Percentiles rank a stretch among this genome's conserved stretches.
These are phyloP conservation scores for Adansonia rubrostipa DNA, from an alignment of 441 rosid genomes.

Conservation along the genomic window DNA sequence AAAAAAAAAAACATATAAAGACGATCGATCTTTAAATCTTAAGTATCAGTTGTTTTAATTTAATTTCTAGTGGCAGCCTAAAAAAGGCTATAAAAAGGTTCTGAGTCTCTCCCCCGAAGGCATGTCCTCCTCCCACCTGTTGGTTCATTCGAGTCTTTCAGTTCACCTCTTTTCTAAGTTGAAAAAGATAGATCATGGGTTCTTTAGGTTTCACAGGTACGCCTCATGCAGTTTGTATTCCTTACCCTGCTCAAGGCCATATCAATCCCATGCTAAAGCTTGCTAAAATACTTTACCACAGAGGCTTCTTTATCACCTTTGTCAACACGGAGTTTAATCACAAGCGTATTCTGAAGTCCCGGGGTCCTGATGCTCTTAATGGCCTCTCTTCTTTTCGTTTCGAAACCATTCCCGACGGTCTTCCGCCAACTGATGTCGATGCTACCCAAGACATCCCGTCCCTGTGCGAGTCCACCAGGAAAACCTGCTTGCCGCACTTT, in stretches of 20 bases:
- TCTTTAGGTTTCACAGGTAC: not conserved
- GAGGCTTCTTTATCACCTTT: constrained; percentile 48
- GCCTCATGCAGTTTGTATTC: constrained; percentile 44
- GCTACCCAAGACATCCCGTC: constrained; percentile 30
- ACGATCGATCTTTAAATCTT: no score
- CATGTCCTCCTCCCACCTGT: not conserved
- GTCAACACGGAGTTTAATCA: constrained; percentile 53
- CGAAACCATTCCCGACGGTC: constrained; percentile 34
- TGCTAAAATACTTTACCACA: constrained; percentile 45
- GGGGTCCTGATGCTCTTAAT: constrained; percentile 31
- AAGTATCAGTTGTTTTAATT: not conserved
- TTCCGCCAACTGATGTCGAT: constrained; percentile 28
- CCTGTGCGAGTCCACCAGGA: constrained; percentile 29
- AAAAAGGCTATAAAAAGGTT: not conserved
- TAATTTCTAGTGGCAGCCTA: not conserved
- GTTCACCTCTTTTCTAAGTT: not conserved
- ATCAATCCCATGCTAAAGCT: constrained; percentile 42
- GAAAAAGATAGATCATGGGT: constrained; percentile 17
- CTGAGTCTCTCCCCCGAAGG: not conserved
- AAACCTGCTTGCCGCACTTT: constrained; percentile 30
- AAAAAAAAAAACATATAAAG: no score
- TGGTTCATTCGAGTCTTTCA: not conserved
- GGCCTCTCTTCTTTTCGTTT: constrained; percentile 32
- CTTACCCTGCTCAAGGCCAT: constrained; percentile 53
- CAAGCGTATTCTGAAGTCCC: constrained; percentile 31